Evolutionary conservation across 2,329 filamentous ascomycete genomes (phyloP).

Genomic region (Eurotiales sp.): DNA sequence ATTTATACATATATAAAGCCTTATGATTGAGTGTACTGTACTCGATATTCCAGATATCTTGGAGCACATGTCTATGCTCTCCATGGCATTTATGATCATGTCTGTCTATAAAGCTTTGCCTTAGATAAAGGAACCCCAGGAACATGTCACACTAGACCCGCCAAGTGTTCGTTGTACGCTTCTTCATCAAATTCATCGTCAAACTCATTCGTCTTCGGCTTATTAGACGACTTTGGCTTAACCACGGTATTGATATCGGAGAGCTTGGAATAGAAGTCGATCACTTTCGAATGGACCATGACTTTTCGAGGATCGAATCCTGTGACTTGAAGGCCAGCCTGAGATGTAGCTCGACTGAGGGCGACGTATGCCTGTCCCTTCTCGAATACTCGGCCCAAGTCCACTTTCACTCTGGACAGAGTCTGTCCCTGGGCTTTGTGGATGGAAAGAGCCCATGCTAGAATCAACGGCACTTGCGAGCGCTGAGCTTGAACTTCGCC

Average conservation of each 20-base stretch:
- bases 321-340: slow-evolving; percentile 81
- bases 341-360: slow-evolving; percentile 83
- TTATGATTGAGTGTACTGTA: not conserved
- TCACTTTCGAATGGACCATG: slow-evolving; percentile 85
- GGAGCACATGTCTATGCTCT: no score
- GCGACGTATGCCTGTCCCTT: slow-evolving; percentile 98
- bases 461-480: slow-evolving; percentile 76
- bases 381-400: slow-evolving; percentile 88
- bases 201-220: slow-evolving; percentile 23
- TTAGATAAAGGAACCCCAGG: not conserved
- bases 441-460: slow-evolving; percentile 95
- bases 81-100: no score
- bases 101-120: not conserved
- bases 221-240: slow-evolving; percentile 24
- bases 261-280: slow-evolving; percentile 79
- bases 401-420: slow-evolving; percentile 87
- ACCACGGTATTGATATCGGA: slow-evolving; percentile 63
- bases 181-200: slow-evolving; percentile 49
- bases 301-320: slow-evolving; percentile 88
- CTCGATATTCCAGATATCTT: no score
- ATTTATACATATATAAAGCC: not conserved
- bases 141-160: not conserved
- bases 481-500: slow-evolving; percentile 90
- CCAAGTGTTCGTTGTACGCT: slow-evolving; percentile 19
- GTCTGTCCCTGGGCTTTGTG: slow-evolving; percentile 98